Base-by-base conservation (phyloP, 2,329 filamentous ascomycete species). In the Pseudophaeomoniella oleicola region DNA sequence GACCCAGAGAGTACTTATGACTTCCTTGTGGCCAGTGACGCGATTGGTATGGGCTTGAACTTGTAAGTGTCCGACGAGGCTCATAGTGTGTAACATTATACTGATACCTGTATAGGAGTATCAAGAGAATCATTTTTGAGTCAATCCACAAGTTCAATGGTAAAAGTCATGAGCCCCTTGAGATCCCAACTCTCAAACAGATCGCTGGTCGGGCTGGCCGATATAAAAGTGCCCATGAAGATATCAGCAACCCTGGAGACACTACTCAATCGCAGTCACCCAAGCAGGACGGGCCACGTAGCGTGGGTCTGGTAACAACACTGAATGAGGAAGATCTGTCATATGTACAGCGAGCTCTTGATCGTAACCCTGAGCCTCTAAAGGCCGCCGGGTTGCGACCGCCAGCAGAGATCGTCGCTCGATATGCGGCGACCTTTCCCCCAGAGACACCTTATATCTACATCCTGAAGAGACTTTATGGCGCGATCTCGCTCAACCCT, bases 31-130 rank as follows among this genome's bases (percentile, higher is more conserved):
- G 90, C 92, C 5, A 94, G 85, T 48, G 86, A 94, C 58, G 90
- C 90, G 33, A 88, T 98, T 43, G 90, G 90, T 27, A 96, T 98
- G 88, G 90, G 92, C 1, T 64, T 98, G 15, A 98, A 98, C 51
- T 60, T 98, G 55, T 86, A 77, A 58, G 67, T 58, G 11, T n/a
- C n/a, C 14, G 27, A 15, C 16, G 13, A 30, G 32, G 10, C 13
- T 22, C 6, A 19, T 13, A 29, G 32, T 36, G 12, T 19, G 14
- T 22, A 19, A 32, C n/a, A 34, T 16, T 45, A n/a, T 35, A 39
- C 37, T 41, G 22, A 42, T 38, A 22, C 12, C 15, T 17, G 12
- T 32, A 18, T 35, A 74, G 71, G 57, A 76, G 70, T 45, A 85
- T 94, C 54, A 90, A 86, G 53, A 81, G 92, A 16, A 72, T 98